These are phyloP conservation scores for Hanseniaspora singularis DNA, from an alignment of 805 yeast genomes.

Conservation along the genomic window DNA sequence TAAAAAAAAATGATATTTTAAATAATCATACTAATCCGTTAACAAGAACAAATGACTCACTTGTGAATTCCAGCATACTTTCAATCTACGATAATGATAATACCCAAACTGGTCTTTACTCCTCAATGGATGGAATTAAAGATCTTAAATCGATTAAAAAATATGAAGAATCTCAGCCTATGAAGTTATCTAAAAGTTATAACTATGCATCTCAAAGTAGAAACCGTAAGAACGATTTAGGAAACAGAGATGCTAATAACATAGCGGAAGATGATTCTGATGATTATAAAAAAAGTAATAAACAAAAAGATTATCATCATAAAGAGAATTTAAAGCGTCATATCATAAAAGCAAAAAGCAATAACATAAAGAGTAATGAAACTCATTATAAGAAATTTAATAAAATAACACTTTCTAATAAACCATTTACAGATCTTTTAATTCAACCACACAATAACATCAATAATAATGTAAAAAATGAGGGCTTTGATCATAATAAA, in stretches of 20 bases:
- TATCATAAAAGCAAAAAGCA: neutral
- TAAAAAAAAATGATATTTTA: no score
- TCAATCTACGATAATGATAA: no score
- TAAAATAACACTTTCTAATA: neutral
- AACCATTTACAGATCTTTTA: slow-evolving; percentile 5
- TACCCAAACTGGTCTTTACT: no score
- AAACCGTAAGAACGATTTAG: no score
- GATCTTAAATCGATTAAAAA: neutral
- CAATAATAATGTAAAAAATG: no score
- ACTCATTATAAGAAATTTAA: slow-evolving; percentile 1
- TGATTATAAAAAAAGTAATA: no score
- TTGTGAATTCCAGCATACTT: no score
- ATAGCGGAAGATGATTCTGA: no score
- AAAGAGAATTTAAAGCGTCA: neutral
- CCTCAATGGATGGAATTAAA: slow-evolving; percentile 8
- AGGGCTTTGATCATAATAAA: neutral
- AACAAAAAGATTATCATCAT: neutral
- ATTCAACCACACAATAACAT: no score
- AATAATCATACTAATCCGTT: no score
- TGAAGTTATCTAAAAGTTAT: neutral
- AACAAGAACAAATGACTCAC: no score
- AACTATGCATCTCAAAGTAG: neutral
- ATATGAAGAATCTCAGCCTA: neutral
- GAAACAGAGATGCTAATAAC: neutral
- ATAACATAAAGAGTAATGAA: neutral